Evolutionary conservation across 345 rosid species (phyloP).

Genomic region (Trapa incisa): DNA sequence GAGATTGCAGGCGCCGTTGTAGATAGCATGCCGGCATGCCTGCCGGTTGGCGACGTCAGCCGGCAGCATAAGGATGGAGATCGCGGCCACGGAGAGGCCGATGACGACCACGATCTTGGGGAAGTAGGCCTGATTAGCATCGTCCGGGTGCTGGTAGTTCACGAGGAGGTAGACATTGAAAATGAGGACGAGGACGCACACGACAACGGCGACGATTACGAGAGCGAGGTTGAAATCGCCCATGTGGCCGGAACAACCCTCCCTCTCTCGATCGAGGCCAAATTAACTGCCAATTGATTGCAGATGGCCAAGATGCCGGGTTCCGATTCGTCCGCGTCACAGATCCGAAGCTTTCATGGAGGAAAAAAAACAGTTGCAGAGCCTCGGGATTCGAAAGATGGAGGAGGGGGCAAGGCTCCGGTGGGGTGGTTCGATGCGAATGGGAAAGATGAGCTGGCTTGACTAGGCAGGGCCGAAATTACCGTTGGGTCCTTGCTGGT

Average conservation of each 20-base stretch:
- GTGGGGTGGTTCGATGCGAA: neutral
- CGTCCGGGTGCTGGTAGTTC: slow-evolving; percentile 98
- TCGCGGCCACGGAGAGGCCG: slow-evolving; percentile 71
- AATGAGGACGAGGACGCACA: slow-evolving; percentile 73
- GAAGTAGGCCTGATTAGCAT: slow-evolving; percentile 94
- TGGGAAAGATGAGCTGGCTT: neutral
- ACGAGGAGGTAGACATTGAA: slow-evolving; percentile 92
- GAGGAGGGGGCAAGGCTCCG: neutral
- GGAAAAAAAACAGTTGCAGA: neutral
- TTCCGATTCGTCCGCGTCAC: neutral
- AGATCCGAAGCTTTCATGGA: neutral
- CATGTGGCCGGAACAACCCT: slow-evolving; percentile 25
- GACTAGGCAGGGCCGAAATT: too few species aligned
- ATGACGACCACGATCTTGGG: slow-evolving; percentile 95
- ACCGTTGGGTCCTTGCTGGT: too few species aligned
- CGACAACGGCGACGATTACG: slow-evolving; percentile 84
- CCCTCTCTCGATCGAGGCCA: neutral
- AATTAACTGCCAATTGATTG: neutral
- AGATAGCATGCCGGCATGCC: slow-evolving; percentile 83
- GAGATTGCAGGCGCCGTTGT: slow-evolving; percentile 86
- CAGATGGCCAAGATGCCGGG: neutral
- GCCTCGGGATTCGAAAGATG: neutral
- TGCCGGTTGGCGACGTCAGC: slow-evolving; percentile 99
- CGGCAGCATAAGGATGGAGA: slow-evolving; percentile 93
- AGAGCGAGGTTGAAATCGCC: slow-evolving; percentile 99